Evolutionary conservation across 2,329 filamentous ascomycete genomes (phyloP), one percentile per base, ranked within the genome.

Genomic region (Cadophora luteo-olivacea): DNA sequence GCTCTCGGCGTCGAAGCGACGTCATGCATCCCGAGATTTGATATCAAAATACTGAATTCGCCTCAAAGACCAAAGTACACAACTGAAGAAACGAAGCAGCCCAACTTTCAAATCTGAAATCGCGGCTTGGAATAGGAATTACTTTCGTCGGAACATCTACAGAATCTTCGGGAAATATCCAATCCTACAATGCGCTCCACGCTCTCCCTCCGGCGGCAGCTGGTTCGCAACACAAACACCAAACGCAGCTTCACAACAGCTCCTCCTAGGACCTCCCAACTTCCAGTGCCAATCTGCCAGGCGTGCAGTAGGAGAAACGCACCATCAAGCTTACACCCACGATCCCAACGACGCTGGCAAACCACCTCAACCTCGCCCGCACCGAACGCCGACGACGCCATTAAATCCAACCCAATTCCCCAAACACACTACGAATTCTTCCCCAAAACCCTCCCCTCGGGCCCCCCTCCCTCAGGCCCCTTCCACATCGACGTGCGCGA

Each of bases 341-440:
- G 24, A 9, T 22, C 41, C 6, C 65, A 67, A 36, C 24, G 38
- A 16, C 60, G 65, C 51, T 57, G 38, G 49, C 65, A 55, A 14
- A 57, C 41, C 45, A 45, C 67, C 7, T 48, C 63, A 4, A 36
- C 36, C 22, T 52, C 49, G 2, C 60, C 32, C 16, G 49, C n/a
- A 58, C 4, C 49, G 4, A 12, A 24, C 22, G 41, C 57, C 32
- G 48, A 54, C 33, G 24, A 52, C 4, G n/a, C 45, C 38, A 57
- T 49, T 29, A 57, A 54, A 41, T 19, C 67, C 2, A 61, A 52
- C 19, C 54, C 36, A 29, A 41, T 45, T 8, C 64, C 78, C 3
- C 75, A 81, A 72, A 93, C 90, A 65, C 88, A 95, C 84, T 98
- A 97, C 85, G 88, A 90, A 66, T 88, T 98, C 81, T 99, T 99